Base-by-base conservation (phyloP, 2,329 filamentous ascomycete genomes). In the Penicillium thymicola region DNA sequence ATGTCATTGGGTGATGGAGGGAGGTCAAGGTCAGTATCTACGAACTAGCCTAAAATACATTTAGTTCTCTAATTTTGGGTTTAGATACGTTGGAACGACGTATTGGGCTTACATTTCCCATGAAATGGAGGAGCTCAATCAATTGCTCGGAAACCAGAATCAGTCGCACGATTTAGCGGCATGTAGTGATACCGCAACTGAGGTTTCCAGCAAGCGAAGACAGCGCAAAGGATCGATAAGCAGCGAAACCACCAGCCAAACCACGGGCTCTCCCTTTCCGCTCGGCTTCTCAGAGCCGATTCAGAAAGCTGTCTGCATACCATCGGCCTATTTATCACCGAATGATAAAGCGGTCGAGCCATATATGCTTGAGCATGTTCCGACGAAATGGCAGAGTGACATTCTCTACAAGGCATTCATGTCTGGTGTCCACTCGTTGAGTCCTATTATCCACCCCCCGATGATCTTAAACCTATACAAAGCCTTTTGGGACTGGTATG, bases 391-490 rank as follows among this genome's bases (percentile, higher is more conserved):
- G 27, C 76, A 79, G 59, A 78, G 77, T 49, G 75, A 79, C 59
- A 72, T 79, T 14, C 62, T 80, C 13, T 78, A 78, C 57, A 75
- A 75, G 60, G 75, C 73, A 1, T 80, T 78, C 60, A 75, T 79
- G 70, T 76, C 76, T 34, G 76, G 76, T 1, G 66, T 79, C 10
- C 76, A 79, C 58, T 75, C 76, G 8, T 73, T 79, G 49, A 75
- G 75, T 45, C 77, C 77, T 0, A 69, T 79, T 18, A 54, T 78
- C 7, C 74, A 78, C 47, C 76, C 77, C 16, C 74, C 75, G 6
- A 75, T 72, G 1, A 67, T 78, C 5, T 55, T 76, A 10, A 70
- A 69, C 43, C 68, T 73, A 18, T 79, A 79, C 51, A 69, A 75
- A 45, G 65, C 68, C 3, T 78, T 80, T 54, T 79, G 77, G 76